Percentiles rank a stretch among this genome's conserved stretches.
Evolutionary conservation across 2,329 filamentous ascomycete genomes (phyloP).

Genomic region (Albifimbria verrucaria): DNA sequence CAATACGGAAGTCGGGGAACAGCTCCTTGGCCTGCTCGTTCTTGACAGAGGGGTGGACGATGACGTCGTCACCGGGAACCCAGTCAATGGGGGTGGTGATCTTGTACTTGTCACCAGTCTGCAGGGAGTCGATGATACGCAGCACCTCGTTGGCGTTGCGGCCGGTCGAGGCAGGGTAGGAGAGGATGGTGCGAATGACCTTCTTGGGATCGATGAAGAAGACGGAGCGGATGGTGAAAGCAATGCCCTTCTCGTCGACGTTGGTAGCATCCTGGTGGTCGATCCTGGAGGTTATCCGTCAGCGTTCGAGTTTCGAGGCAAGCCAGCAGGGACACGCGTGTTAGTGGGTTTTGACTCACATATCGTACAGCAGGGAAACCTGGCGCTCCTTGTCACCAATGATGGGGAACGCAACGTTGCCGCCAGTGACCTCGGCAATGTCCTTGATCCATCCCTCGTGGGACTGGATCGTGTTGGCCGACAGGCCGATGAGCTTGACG

Average conservation of each 20-base stretch:
- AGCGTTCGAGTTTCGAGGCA: constrained; percentile 5
- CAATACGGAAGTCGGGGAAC: constrained; percentile 71
- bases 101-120: constrained; percentile 83
- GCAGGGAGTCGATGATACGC: constrained; percentile 74
- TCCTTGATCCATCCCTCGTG: constrained; percentile 91
- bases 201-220: constrained; percentile 94
- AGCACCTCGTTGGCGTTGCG: constrained; percentile 78
- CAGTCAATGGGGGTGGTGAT: constrained; percentile 90
- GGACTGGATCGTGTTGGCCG: constrained; percentile 78
- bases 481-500: constrained; percentile 88
- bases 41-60: constrained; percentile 79
- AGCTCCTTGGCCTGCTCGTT: constrained; percentile 84
- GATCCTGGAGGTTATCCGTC: constrained; percentile 45
- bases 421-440: constrained; percentile 74
- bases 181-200: constrained; percentile 88
- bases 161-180: constrained; percentile 88
- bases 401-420: constrained; percentile 71
- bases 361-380: constrained; percentile 74
- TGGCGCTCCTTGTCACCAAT: constrained; percentile 77
- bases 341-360: constrained; percentile 47
- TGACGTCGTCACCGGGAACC: constrained; percentile 85
- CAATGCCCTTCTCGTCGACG: constrained; percentile 77
- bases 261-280: constrained; percentile 80
- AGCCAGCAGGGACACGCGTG: neutral
- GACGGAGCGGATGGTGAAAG: constrained; percentile 91